Conservation (phyloP, 768 basidiomycete genomes). For the Lactarius quietus region DNA sequence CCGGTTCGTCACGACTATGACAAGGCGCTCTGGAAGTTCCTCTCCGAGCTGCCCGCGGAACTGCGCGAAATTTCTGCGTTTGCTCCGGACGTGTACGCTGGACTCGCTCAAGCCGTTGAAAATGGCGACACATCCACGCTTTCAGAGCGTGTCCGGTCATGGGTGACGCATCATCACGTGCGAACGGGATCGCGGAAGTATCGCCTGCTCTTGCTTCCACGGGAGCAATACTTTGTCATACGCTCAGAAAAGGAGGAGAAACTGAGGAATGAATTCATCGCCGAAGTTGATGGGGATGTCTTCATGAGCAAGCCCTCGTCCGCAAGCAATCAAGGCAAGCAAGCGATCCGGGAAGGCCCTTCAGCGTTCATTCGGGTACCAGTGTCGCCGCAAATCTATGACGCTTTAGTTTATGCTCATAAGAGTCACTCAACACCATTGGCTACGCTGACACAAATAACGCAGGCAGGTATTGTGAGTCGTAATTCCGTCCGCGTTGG, state of each 20-base stretch:
- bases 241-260: constrained; percentile 49
- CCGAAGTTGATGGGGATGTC: constrained; percentile 38
- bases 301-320: constrained; percentile 20
- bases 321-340: constrained; percentile 21
- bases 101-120: constrained; percentile 47
- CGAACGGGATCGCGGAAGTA: constrained; percentile 57
- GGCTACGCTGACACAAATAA: constrained; percentile 53
- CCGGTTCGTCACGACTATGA: constrained; percentile 54
- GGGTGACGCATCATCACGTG: constrained; percentile 58
- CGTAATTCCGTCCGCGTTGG: neutral
- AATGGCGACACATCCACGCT: constrained; percentile 34
- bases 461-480: constrained; percentile 59
- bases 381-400: constrained; percentile 64
- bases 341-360: constrained; percentile 33
- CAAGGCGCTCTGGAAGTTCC: constrained; percentile 45
- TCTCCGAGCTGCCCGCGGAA: constrained; percentile 48
- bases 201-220: constrained; percentile 55
- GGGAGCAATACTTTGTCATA: constrained; percentile 55
- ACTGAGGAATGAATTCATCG: constrained; percentile 45
- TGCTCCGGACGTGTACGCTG: constrained; percentile 50
- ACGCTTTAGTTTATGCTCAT: constrained; percentile 64
- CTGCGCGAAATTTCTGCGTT: constrained; percentile 61
- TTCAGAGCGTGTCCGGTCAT: constrained; percentile 44
- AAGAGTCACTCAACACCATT: constrained; percentile 52
- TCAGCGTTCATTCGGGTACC: constrained; percentile 59